These are phyloP conservation scores for Paraconiothyrium sp. DNA, from an alignment of 2,329 filamentous ascomycete species.

Conservation along the genomic window DNA sequence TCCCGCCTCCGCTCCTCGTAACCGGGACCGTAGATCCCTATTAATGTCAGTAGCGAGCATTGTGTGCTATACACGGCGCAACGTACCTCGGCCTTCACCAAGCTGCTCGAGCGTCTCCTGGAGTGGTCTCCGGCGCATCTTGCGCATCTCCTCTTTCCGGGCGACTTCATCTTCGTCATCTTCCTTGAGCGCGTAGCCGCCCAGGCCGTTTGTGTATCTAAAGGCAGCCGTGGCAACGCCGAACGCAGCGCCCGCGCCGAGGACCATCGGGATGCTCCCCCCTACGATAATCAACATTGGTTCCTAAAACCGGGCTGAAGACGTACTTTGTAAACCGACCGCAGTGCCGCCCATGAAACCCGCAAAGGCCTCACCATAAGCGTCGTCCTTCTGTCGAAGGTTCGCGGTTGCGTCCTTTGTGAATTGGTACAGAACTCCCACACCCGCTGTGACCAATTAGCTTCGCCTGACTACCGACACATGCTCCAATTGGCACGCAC, in stretches of 20 bases:
- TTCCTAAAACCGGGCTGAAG: not conserved
- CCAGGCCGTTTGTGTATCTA: conserved; percentile 71
- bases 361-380: conserved; percentile 76
- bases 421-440: conserved; percentile 82
- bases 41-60: conserved; percentile 23
- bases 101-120: conserved; percentile 83
- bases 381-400: conserved; percentile 83
- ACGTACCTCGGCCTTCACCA: conserved; percentile 85
- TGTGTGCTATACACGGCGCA: conserved; percentile 3
- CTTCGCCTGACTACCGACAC: conserved; percentile 14
- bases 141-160: conserved; percentile 77
- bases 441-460: conserved; percentile 66
- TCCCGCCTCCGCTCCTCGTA: conserved; percentile 86
- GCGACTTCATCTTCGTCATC: conserved; percentile 77
- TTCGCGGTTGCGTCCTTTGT: conserved; percentile 80
- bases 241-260: conserved; percentile 72
- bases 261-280: conserved; percentile 73
- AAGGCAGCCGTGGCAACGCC: conserved; percentile 69
- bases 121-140: conserved; percentile 75
- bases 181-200: conserved; percentile 64
- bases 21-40: conserved; percentile 81
- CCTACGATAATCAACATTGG: conserved; percentile 52
- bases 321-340: conserved; percentile 76
- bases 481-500: conserved; percentile 57
- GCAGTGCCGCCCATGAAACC: conserved; percentile 80